Base-by-base conservation (phyloP, 768 basidiomycete species). In the Psilocybe azurescens region DNA sequence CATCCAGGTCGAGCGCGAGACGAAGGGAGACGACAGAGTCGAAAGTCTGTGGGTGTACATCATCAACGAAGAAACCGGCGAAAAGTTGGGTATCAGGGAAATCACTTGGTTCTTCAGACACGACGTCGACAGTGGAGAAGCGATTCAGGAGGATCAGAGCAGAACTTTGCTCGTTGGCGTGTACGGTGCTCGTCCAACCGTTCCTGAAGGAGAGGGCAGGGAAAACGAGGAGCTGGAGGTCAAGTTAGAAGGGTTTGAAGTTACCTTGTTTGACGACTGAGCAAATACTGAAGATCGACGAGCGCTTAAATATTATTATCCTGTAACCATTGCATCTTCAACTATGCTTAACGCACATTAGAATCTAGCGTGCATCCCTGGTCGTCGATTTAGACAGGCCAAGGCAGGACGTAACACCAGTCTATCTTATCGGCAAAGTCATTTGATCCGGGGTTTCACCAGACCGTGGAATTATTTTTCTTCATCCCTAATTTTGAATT, bases 71-170 rank as follows among this genome's bases (percentile, higher is more conserved):
- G 68, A 73, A 55, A 75, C 72, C 6, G 74, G 74, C 11, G 70
- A 75, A 58, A 73, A 73, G 62, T 33, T 65, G 36, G 74, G 74
- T 0, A 73, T 75, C 38, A 63, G 74, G 38, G 74, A 75, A 58
- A 66, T 75, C 18, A 75, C 74, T 30, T 75, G 74, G 74, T 75
- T 69, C 69, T 75, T 75, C 60, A 64, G 74, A 47, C 69, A 73
- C 53, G 74, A 73, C 55, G 61, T 73, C 11, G 61, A 64, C 10
- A 64, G 57, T 1, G 48, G 41, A n/a, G 64, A 61, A 14, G 53
- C 54, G 8, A n/a, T 46, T 1, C 61, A 61, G 5, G 46, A 51
- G 7, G 64, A 61, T 11, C 32, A 59, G 6, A 36, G 58, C 18
- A 65, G 69, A 16, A 64, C 57, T 38, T 51, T 75, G 14, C 65